A percentile compares a stretch with the other conserved stretches of the same genome.
phyloP scores from a whole-genome alignment of 2,329 filamentous ascomycete species.

The Raffaelea deltoideospora region DNA sequence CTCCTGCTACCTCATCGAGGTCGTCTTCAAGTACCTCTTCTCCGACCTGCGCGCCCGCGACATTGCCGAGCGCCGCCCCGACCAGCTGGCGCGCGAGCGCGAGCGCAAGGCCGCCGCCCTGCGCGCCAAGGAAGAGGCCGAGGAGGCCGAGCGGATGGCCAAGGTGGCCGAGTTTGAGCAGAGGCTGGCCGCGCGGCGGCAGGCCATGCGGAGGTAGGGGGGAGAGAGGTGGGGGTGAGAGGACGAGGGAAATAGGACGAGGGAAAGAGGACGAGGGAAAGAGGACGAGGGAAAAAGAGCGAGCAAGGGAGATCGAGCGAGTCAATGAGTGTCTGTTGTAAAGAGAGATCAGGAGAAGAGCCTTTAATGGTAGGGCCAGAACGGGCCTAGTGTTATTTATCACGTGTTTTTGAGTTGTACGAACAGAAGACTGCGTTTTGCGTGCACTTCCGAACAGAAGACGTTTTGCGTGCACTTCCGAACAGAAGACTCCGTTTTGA shows the following conservation, averaged over 20 bases:
- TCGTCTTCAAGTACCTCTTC: conserved; percentile 69
- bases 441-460: too few species aligned
- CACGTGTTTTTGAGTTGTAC: too few species aligned
- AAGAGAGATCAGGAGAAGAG: too few species aligned
- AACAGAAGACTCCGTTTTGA: too few species aligned
- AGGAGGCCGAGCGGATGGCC: conserved; percentile 35
- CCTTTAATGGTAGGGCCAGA: too few species aligned
- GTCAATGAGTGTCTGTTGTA: too few species aligned
- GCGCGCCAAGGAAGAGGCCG: conserved; percentile 30
- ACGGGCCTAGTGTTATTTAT: too few species aligned
- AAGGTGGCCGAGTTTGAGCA: conserved; percentile 46
- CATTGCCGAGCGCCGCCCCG: conserved; percentile 71
- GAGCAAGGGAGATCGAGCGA: too few species aligned
- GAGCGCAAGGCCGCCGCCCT: conserved; percentile 48
- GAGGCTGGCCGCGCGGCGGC: conserved; percentile 35
- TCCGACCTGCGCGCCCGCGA: conserved; percentile 89
- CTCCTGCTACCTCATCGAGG: conserved; percentile 78
- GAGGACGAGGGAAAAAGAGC: background rate
- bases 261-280: background rate
- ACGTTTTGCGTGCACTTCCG: too few species aligned
- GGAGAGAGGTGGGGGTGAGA: background rate
- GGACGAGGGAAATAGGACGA: background rate
- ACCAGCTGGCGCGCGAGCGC: conserved; percentile 69
- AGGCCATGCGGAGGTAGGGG: conserved; percentile 9
- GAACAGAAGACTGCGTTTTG: too few species aligned